phyloP scores from a whole-genome alignment of 805 yeast genomes.

The Wickerhamiella vanderwaltii region DNA sequence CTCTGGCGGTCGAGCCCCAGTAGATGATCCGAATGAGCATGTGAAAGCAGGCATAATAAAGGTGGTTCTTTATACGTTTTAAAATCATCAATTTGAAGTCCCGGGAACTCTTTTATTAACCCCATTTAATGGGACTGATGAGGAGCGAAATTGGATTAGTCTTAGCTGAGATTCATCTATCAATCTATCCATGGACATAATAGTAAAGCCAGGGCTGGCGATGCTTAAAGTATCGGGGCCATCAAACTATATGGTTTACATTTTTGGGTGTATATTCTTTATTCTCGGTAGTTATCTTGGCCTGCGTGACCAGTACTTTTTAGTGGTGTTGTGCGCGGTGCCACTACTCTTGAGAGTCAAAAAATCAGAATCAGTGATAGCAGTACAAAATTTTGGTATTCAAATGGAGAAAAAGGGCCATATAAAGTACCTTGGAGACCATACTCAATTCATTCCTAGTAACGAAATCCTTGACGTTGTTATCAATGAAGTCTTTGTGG shows the following conservation, averaged over 20 bases:
- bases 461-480: slow-evolving; percentile 49
- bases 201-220: slow-evolving; percentile 1
- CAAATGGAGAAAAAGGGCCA: slow-evolving; percentile 31
- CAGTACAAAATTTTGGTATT: slow-evolving; percentile 37
- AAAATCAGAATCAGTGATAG: slow-evolving; percentile 29
- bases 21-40: slow-evolving; percentile 45
- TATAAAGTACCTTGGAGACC: slow-evolving; percentile 21
- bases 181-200: slow-evolving; percentile 1
- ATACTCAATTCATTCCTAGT: slow-evolving; percentile 41
- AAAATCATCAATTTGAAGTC: slow-evolving; percentile 31
- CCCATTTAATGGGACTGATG: slow-evolving; percentile 3
- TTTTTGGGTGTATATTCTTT: background rate
- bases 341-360: background rate
- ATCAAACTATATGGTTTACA: background rate
- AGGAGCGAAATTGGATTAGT: background rate
- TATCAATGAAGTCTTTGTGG: slow-evolving; percentile 64
- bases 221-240: background rate
- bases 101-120: slow-evolving; percentile 36
- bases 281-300: background rate
- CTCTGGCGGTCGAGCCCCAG: slow-evolving; percentile 33
- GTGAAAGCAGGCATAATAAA: slow-evolving; percentile 34
- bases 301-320: background rate
- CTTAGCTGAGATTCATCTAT: too few relatives aligned
- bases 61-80: slow-evolving; percentile 14
- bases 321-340: background rate